These are phyloP conservation scores for Punica granatum DNA, from an alignment of 345 rosid genomes.

Conservation along the genomic window DNA sequence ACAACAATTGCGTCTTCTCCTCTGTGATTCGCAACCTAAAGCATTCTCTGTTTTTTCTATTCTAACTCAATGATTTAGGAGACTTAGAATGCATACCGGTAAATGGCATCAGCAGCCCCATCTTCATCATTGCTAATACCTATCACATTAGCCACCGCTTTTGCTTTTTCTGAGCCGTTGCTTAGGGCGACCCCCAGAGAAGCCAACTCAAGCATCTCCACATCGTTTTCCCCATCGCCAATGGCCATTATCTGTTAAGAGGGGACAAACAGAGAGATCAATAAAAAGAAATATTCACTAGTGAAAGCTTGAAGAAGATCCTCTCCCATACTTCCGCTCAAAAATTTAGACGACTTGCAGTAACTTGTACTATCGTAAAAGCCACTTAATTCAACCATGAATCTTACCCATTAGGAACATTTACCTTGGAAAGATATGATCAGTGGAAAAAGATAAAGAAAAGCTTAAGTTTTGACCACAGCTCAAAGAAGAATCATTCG, in stretches of 20 bases:
- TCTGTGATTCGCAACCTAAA: too few relatives aligned
- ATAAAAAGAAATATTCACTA: not conserved
- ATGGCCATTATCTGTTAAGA: constrained; percentile 75
- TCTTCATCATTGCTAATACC: constrained; percentile 84
- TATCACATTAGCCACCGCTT: constrained; percentile 67
- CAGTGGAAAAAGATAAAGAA: not conserved
- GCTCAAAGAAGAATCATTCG: not conserved
- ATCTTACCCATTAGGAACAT: not conserved
- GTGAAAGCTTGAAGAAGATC: not conserved
- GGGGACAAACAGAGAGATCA: not conserved
- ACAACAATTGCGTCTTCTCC: too few relatives aligned
- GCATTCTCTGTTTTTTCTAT: not conserved
- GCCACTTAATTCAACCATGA: not conserved
- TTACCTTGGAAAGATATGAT: not conserved
- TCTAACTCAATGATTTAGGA: not conserved
- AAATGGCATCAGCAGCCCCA: constrained; percentile 89
- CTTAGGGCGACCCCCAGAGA: constrained; percentile 73
- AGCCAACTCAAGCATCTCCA: constrained; percentile 86
- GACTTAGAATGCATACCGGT: constrained; percentile 65
- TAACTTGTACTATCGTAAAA: not conserved
- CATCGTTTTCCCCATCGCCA: constrained; percentile 91
- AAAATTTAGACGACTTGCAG: not conserved
- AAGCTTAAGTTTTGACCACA: not conserved
- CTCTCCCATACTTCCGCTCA: not conserved
- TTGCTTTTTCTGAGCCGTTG: constrained; percentile 85